Evolutionary conservation across 2,329 filamentous ascomycete genomes (phyloP).

Genomic region (Penicillium sp.): DNA sequence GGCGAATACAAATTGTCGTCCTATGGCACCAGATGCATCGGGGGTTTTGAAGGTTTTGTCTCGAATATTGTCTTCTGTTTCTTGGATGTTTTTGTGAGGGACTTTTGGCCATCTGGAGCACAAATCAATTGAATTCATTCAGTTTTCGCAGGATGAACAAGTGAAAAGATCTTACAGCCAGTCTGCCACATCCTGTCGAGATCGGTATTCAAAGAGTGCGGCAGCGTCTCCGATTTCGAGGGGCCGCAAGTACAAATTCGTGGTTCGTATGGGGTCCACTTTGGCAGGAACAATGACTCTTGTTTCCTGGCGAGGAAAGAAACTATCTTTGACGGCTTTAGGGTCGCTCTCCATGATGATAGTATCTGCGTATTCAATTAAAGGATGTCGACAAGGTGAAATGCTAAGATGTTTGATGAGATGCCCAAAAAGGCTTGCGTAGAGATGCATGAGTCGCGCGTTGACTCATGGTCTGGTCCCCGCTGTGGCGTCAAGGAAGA

Average conservation of each 20-base stretch:
- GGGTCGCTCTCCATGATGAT: not conserved
- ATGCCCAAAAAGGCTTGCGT: not conserved
- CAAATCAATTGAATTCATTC: not conserved
- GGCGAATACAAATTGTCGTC: conserved; percentile 20
- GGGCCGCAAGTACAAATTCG: conserved; percentile 21
- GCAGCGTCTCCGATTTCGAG: conserved; percentile 17
- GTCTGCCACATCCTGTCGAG: conserved; percentile 25
- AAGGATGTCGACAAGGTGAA: not conserved
- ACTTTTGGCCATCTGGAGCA: conserved; percentile 10
- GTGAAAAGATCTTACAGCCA: conserved; percentile 23
- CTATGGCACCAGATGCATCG: conserved; percentile 18
- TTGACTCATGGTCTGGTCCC: not conserved
- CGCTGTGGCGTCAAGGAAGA: not conserved
- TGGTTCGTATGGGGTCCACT: conserved; percentile 9
- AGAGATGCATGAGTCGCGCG: not conserved
- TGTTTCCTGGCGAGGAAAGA: conserved; percentile 15
- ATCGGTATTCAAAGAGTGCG: conserved; percentile 24
- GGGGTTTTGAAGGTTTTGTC: conserved; percentile 17
- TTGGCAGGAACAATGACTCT: conserved; percentile 12
- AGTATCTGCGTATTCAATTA: not conserved
- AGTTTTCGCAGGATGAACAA: not conserved
- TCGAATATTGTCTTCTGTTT: conserved; percentile 14
- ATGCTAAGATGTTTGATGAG: not conserved
- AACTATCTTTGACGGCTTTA: not conserved
- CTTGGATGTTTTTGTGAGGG: conserved; percentile 12